Base-by-base conservation (phyloP, 2,329 filamentous ascomycete species). In the Colletotrichum sp. region DNA sequence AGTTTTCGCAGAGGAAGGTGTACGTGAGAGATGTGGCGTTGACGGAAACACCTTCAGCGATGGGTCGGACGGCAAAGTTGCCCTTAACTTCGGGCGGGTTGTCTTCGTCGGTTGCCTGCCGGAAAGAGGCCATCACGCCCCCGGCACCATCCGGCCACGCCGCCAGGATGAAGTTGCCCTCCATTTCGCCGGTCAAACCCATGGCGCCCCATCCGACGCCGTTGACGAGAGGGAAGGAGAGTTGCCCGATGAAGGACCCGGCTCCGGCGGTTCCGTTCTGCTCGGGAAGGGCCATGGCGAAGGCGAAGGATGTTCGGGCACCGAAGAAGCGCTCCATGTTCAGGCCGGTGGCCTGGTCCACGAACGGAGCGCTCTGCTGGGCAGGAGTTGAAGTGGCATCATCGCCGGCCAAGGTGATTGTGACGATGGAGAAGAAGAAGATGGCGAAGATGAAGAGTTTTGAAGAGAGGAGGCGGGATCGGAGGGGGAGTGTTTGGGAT, bases 181-280 rank as follows among this genome's bases (percentile, higher is more conserved):
- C 79, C 87, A 89, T 88, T 9, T 84, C 82, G 5, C 86, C 85
- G 1, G 84, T 85, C 18, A 89, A 78, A n/a, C 83, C 84, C 56
- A 86, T 83, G n/a, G 85, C 86, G 58, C 85, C 85, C 86, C 86
- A 89, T 26, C 88, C 88, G 4, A 81, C 83, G 5, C 85, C 84
- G 61, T 84, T 83, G 13, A 77, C 78, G 3, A 85, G 80, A 0
- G 84, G 85, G 71, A 87, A 85, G 21, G 85, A 83, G 15, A 89
- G 82, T 75, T 89, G 88, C 9, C 85, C 87, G 65, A 89, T 88
- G 80, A 88, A 87, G 71, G 87, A 86, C n/a, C 71, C 66, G 12
- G 68, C 43, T n/a, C 77, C 60, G 8, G 21, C 55, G 24, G 0
- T 18, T 1, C 55, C 16, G 24, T 24, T 28, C 78, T 84, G 15